These are phyloP conservation scores for Hortiboletus flavorubellus DNA, from an alignment of 768 basidiomycete genomes.

Conservation along the genomic window DNA sequence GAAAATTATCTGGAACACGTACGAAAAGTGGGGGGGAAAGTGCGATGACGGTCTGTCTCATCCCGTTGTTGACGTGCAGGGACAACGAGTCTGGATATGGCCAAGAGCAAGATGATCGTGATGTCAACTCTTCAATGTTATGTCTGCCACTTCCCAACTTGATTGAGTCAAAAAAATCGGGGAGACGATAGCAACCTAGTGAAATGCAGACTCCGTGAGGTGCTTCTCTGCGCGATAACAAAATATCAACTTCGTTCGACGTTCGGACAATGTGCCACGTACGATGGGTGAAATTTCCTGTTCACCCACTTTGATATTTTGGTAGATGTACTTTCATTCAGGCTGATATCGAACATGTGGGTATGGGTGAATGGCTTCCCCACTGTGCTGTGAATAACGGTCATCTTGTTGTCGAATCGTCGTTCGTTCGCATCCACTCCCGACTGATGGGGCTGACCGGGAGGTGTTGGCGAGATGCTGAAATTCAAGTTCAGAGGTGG, in stretches of 20 bases:
- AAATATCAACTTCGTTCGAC: background rate
- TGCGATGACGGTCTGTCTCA: conserved; percentile 11
- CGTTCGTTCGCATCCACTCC: background rate
- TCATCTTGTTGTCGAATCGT: conserved; percentile 19
- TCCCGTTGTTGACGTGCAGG: conserved; percentile 8
- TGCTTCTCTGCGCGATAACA: conserved; percentile 29
- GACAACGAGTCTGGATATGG: conserved; percentile 32
- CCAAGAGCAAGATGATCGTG: conserved; percentile 40
- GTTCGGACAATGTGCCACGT: conserved; percentile 15
- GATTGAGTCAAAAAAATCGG: conserved; percentile 19
- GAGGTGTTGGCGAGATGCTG: conserved; percentile 1
- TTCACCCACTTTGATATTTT: conserved; percentile 38
- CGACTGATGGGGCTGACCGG: background rate
- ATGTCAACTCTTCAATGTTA: conserved; percentile 21
- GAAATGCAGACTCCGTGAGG: conserved; percentile 41
- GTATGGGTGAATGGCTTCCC: conserved; percentile 20
- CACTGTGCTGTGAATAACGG: conserved; percentile 15
- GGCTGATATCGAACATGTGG: conserved; percentile 25
- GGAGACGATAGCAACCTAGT: conserved; percentile 41
- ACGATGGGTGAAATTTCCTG: conserved; percentile 29
- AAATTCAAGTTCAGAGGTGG: conserved; percentile 20
- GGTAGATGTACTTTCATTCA: conserved; percentile 28
- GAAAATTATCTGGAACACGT: conserved; percentile 26
- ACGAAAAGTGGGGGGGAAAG: conserved; percentile 33
- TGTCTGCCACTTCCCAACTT: conserved; percentile 11